Evolutionary conservation across 225 moss, liverwort and hornwort species (phyloP).

Genomic region (Pseudoscleropodium purum): DNA sequence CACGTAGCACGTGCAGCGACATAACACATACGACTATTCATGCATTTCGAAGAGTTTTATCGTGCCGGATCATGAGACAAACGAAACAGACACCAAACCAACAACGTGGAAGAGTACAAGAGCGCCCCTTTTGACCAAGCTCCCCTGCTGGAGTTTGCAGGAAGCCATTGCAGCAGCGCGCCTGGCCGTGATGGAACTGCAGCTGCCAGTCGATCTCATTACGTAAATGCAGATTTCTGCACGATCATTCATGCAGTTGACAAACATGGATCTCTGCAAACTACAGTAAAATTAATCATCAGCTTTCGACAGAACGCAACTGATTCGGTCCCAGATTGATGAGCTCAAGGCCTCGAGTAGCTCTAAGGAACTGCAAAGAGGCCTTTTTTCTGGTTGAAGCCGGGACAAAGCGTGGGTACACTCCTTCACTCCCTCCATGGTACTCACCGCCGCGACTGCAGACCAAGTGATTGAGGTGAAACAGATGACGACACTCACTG

Average conservation of each 20-base stretch:
- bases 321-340: background rate
- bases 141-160: background rate
- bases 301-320: background rate
- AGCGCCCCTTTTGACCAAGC: background rate
- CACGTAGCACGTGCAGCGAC: background rate
- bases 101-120: background rate
- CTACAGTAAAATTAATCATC: background rate
- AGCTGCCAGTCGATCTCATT: background rate
- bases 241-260: background rate
- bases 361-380: background rate
- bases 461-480: background rate
- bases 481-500: conserved; percentile 5
- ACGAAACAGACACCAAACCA: background rate
- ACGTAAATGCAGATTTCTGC: background rate
- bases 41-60: too few species aligned
- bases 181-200: background rate
- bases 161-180: background rate
- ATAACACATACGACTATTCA: too few species aligned
- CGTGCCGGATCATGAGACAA: background rate
- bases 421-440: background rate
- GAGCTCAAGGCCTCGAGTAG: background rate
- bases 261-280: background rate
- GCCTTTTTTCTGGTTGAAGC: background rate
- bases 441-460: background rate
- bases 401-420: background rate